Evolutionary conservation across 371 early-diverging fungal genomes (phyloP).

Genomic region (Mortierella sp.): DNA sequence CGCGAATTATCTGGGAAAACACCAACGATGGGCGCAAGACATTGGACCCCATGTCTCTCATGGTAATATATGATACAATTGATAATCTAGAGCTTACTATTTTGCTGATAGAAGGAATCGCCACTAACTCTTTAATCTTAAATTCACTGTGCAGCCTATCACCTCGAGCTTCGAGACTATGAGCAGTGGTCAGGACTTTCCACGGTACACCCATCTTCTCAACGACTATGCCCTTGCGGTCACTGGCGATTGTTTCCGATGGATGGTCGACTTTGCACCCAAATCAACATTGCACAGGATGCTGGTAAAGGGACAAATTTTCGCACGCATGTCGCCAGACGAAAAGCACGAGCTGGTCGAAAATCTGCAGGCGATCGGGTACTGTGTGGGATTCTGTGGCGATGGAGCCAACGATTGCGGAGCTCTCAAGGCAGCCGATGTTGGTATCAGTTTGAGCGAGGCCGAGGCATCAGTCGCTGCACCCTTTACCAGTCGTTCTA

Average conservation of each 20-base stretch:
- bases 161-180: not conserved
- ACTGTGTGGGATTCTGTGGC: constrained; percentile 98
- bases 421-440: constrained; percentile 98
- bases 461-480: constrained; percentile 99
- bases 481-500: constrained; percentile 93
- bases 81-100: not conserved
- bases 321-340: constrained; percentile 99
- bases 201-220: constrained; percentile 20
- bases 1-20: constrained; percentile 83
- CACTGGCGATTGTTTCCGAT: constrained; percentile 96
- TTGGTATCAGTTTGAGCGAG: constrained; percentile 97
- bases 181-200: constrained; percentile 27
- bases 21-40: constrained; percentile 69
- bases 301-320: constrained; percentile 94
- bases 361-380: constrained; percentile 88
- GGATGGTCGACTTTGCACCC: constrained; percentile 90
- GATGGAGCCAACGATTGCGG: constrained; percentile 99
- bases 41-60: constrained; percentile 76
- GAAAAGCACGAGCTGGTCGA: constrained; percentile 97
- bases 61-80: constrained; percentile 19
- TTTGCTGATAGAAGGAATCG: not conserved
- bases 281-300: constrained; percentile 80
- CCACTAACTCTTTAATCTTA: not conserved
- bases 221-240: constrained; percentile 86
- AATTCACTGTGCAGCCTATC: constrained; percentile 18